Evolutionary conservation across 345 rosid species (phyloP).

Genomic region (Viola odorata): DNA sequence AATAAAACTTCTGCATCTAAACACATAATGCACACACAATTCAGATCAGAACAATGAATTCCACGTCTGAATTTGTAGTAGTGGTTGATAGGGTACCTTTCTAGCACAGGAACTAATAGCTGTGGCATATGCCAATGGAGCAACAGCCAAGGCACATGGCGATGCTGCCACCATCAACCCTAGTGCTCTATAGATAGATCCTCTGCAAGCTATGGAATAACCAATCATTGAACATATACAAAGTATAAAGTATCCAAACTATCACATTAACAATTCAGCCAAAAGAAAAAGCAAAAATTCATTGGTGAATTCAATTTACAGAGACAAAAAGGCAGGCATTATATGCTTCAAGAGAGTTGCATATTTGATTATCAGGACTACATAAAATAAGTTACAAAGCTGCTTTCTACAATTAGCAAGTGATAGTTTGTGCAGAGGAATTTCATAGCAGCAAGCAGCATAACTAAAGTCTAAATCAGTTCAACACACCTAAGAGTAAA

Average conservation of each 20-base stretch:
- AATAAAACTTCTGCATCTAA: background rate
- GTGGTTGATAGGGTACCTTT: slow-evolving; percentile 47
- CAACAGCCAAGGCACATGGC: slow-evolving; percentile 96
- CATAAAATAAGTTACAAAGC: too few species aligned
- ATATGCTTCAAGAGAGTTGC: too few species aligned
- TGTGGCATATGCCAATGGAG: slow-evolving; percentile 96
- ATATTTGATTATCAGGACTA: too few species aligned
- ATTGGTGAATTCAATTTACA: too few species aligned
- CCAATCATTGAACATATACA: slow-evolving; percentile 7
- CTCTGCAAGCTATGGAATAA: slow-evolving; percentile 67
- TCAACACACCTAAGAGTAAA: background rate
- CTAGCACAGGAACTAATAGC: slow-evolving; percentile 93
- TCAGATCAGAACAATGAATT: background rate
- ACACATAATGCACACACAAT: background rate
- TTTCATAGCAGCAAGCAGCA: too few species aligned
- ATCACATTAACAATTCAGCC: background rate
- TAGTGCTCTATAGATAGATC: slow-evolving; percentile 86
- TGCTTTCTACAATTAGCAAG: too few species aligned
- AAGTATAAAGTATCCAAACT: background rate
- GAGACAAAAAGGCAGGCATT: too few species aligned
- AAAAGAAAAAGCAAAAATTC: too few species aligned
- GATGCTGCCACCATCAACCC: slow-evolving; percentile 98
- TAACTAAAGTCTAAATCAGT: background rate
- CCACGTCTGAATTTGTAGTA: slow-evolving; percentile 3
- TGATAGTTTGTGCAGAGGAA: too few species aligned